Evolutionary conservation across 2,329 filamentous ascomycete species (phyloP), one percentile per base, ranked within the genome.

Genomic region (Hypoxylon sp.): DNA sequence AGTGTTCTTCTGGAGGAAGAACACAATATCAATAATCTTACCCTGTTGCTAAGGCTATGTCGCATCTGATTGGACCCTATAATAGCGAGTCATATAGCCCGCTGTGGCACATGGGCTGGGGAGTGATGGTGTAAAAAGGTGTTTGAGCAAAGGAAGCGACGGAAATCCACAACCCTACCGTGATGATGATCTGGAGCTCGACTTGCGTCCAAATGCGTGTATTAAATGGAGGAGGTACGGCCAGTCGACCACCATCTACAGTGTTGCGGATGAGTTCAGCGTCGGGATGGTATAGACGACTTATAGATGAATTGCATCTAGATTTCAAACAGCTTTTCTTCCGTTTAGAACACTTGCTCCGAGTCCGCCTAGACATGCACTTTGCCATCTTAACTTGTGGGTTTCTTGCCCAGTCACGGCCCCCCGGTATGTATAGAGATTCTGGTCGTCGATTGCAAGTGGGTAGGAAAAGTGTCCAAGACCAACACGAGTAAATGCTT

Each of bases 1-100:
- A 28, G 36, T 1, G 54, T 69, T 22, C 65, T 69, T 51, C 16
- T 69, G 18, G 26, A 69, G 32, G 67, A 69, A 33, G 61, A 69
- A 44, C 67, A 69, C 30, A 38, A 38, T 32, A 26, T 69, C 22
- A 67, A 45, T 50, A 67, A 55, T 26, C 30, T 69, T 18, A 67
- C 64, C 18, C 5, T 69, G 28, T 44, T 63, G 30, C 36, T 69
- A 42, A 62, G 67, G 20, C 32, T 68, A 9, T 68, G 66, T 14
- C 63, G 48, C 22, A 44, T 68, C 52, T 65, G 46, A 65, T 56
- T 22, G 49, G 18, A 26, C n/a, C 8, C 12, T 28, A 12, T 36
- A 28, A 16, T 38, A 14, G 22, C 8, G 20, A n/a, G 40, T 9
- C 14, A 20, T 26, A 22, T 16, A 36, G 30, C 30, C 14, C 9